phyloP scores from a whole-genome alignment of 2,329 filamentous ascomycete genomes.

The Fragosphaeria purpurea region DNA sequence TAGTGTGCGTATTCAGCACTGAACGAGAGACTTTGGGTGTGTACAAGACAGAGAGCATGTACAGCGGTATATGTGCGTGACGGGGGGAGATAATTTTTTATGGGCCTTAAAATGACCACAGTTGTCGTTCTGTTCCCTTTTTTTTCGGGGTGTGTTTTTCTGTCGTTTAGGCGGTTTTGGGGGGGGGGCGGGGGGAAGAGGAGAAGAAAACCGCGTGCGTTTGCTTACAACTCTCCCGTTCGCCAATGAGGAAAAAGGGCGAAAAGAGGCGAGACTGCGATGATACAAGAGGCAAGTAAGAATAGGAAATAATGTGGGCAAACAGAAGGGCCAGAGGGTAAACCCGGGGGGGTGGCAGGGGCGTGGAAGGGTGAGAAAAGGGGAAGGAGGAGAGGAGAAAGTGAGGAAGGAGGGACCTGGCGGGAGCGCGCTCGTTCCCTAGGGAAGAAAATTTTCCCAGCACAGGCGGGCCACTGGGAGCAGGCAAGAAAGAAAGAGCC shows the following conservation, averaged over 20 bases:
- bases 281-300: neutral
- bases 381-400: neutral
- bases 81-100: too few species aligned
- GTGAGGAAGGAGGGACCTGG: neutral
- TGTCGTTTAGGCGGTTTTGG: neutral
- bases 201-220: too few species aligned
- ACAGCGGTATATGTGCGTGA: too few species aligned
- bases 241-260: neutral
- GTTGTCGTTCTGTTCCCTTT: neutral
- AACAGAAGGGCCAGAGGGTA: neutral
- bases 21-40: too few species aligned
- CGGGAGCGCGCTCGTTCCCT: neutral
- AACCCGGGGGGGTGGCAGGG: slow-evolving; percentile 10
- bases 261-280: too few species aligned
- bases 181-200: too few species aligned
- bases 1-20: neutral
- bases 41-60: too few species aligned
- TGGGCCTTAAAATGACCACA: too few species aligned
- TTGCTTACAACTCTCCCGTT: neutral
- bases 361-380: slow-evolving; percentile 9
- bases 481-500: neutral
- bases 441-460: neutral
- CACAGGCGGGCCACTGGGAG: neutral
- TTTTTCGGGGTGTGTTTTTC: neutral
- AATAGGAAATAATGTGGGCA: neutral